Base-by-base conservation (phyloP, 768 basidiomycete species). In the Pisolithus microcarpus region DNA sequence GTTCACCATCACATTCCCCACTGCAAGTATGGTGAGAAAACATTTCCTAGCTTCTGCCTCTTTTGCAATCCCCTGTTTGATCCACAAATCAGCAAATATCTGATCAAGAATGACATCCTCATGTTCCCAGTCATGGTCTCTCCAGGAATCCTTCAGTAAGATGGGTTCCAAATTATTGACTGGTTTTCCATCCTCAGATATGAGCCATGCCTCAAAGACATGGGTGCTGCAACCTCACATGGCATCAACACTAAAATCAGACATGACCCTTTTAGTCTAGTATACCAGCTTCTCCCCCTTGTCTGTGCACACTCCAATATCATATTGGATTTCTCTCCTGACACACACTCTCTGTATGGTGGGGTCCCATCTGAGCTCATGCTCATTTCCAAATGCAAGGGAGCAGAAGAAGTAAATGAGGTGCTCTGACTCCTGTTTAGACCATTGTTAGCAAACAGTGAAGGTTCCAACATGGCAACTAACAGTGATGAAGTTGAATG, bases 301-400 rank as follows among this genome's bases (percentile, higher is more conserved):
- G 4, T 18, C 16, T 2, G 45, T 19, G 4, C 16, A 6, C 30
- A 46, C 18, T 21, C 31, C 11, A 21, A 46, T 46, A 6, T 36
- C 31, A 18, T 34, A 46, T 4, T 19, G 31, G 4, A 1, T 18
- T 9, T 36, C 4, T 10, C 21, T 11, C 19, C 11, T 10, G 18
- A 37, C 45, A 7, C 10, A 16, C 26, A 50, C 49, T 8, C 30
- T 10, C 16, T 24, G 24, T 26, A 42, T 31, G 16, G 23, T 50
- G 5, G 49, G 49, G 21, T 50, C 49, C 49, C 49, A 50, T 13
- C 49, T 42, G 7, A 43, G 40, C 9, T 50, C 42, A 18, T 42
- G 39, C 28, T 44, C 34, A 1, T 43, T 23, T 3, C 28, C 49
- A 37, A 43, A 50, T 5, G 30, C 23, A 6, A 44, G 21, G 18